Conservation (phyloP, 139 green algal species). For the Auxenochlorella pyrenoidosa region DNA sequence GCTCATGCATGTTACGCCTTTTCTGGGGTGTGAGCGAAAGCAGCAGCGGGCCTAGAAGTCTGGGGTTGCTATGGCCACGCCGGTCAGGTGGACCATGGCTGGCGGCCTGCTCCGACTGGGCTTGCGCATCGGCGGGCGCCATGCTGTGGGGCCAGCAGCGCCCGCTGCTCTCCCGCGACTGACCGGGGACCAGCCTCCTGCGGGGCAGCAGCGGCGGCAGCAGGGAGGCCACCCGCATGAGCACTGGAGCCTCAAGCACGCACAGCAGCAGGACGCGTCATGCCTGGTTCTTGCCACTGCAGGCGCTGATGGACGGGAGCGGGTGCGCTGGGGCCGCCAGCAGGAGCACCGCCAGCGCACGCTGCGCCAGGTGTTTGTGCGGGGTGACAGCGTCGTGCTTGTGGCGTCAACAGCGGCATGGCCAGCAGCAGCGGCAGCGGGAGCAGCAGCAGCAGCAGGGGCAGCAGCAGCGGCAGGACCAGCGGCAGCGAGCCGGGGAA, state of each 20-base stretch:
- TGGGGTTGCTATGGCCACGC: neutral
- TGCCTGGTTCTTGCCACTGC: neutral
- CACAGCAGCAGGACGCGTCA: no score
- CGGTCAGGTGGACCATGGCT: neutral
- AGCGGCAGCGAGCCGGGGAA: no score
- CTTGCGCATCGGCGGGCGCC: neutral
- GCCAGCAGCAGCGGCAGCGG: neutral
- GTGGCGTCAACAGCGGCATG: constrained; percentile 17
- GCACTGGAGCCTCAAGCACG: no score
- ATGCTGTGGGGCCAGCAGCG: neutral
- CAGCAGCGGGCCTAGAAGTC: no score
- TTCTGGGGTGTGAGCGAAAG: no score
- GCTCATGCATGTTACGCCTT: no score
- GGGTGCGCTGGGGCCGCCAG: constrained; percentile 47
- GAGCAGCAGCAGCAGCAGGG: neutral
- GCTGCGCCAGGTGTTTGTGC: constrained; percentile 74
- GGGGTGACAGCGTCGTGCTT: constrained; percentile 72
- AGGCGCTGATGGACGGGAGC: constrained; percentile 21
- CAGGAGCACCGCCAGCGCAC: constrained; percentile 68
- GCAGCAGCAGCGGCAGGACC: neutral
- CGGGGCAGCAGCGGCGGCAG: no score
- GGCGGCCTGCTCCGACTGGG: neutral
- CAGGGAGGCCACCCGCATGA: no score
- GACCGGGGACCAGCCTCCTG: no score
- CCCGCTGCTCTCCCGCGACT: neutral